Conservation (phyloP, 2,329 filamentous ascomycete genomes). For the Stagonosporopsis rhizophila region DNA sequence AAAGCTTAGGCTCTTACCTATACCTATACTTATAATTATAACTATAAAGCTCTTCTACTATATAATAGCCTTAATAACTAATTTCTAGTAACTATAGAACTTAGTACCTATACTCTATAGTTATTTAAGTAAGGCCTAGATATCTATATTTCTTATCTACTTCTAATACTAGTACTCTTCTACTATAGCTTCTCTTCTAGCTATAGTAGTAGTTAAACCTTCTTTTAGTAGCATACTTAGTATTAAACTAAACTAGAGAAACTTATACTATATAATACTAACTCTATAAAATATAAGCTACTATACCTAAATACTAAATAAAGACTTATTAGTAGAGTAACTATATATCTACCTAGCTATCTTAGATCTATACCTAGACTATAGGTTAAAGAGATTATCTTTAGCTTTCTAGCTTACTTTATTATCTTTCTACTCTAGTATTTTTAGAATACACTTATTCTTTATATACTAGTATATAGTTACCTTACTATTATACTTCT, state of each 20-base stretch:
- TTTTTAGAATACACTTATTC: not conserved
- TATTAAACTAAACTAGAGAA: not conserved
- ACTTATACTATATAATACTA: not conserved
- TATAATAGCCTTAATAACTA: slow-evolving; percentile 5
- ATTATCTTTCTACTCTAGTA: not conserved
- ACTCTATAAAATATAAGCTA: not conserved
- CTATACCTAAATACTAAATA: not conserved
- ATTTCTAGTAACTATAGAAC: not conserved
- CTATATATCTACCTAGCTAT: not conserved
- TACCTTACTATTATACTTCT: slow-evolving; percentile 1
- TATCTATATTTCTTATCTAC: not conserved
- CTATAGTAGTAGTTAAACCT: not conserved
- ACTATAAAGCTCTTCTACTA: slow-evolving; percentile 4
- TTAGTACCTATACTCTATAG: not conserved
- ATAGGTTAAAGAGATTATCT: not conserved
- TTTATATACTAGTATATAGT: not conserved
- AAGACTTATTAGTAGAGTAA: not conserved
- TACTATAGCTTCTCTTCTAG: not conserved
- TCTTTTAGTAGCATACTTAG: not conserved
- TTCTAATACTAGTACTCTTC: slow-evolving; percentile 1
- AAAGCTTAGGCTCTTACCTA: slow-evolving; percentile 1
- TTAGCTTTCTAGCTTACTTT: not conserved
- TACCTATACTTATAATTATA: slow-evolving; percentile 9
- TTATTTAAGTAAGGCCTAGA: not conserved
- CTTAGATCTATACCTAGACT: not conserved